A percentile compares a stretch with the other conserved stretches of the same genome.
Evolutionary conservation across 179 eudicot species (phyloP).

Genomic region (Nepenthes alata): DNA sequence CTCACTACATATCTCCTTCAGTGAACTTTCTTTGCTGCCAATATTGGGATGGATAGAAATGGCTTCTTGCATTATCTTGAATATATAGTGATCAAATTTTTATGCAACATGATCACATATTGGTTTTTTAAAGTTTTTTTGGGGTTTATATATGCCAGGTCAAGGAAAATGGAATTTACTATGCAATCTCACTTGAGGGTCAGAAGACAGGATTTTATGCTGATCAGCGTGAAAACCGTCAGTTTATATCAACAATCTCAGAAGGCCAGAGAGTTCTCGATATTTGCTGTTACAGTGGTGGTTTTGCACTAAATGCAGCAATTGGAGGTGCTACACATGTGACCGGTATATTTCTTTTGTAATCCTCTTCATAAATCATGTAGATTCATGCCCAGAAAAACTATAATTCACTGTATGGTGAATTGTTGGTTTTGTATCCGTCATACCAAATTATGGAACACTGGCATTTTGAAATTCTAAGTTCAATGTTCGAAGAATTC

Average conservation of each 20-base stretch:
- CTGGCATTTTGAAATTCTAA: too few species aligned
- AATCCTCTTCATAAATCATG: conserved; percentile 4
- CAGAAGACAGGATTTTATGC: conserved; percentile 96
- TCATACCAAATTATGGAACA: too few species aligned
- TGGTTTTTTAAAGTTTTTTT: not conserved
- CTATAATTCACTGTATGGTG: not conserved
- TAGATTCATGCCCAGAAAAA: not conserved
- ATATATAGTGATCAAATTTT: too few species aligned
- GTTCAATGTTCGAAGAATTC: too few species aligned
- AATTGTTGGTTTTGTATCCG: not conserved
- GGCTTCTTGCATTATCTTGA: too few species aligned
- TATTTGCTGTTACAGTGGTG: conserved; percentile 87
- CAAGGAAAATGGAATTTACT: conserved; percentile 59
- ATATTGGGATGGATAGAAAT: too few species aligned
- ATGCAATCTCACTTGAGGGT: conserved; percentile 68
- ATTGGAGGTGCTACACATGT: conserved; percentile 62
- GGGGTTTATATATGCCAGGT: conserved; percentile 31
- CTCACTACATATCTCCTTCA: too few species aligned
- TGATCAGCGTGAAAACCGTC: conserved; percentile 93
- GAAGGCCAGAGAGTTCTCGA: conserved; percentile 68
- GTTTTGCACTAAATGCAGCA: conserved; percentile 83
- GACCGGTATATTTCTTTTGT: conserved; percentile 34
- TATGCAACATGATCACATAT: too few species aligned
- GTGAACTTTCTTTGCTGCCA: too few species aligned
- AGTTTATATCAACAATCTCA: conserved; percentile 58